These are phyloP conservation scores for Solanum medicagineum DNA, from an alignment of 257 asterid genomes.

Conservation along the genomic window DNA sequence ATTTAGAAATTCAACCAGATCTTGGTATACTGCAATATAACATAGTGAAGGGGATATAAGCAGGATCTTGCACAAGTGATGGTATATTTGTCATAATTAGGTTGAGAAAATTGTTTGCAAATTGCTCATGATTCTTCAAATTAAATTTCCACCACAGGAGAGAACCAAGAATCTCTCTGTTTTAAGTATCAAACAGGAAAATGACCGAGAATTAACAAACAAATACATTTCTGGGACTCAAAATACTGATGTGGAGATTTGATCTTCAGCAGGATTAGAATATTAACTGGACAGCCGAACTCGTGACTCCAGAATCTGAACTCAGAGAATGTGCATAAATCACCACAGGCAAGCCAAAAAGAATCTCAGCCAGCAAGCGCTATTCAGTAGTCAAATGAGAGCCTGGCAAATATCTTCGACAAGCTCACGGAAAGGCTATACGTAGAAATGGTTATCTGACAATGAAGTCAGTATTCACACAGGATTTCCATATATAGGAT, in stretches of 20 bases:
- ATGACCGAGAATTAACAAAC: not conserved
- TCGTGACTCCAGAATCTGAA: not conserved
- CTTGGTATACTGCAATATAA: not conserved
- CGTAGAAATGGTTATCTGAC: not conserved
- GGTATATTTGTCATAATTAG: not conserved
- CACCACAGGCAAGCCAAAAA: not conserved
- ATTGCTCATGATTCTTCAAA: not conserved
- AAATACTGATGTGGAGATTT: not conserved
- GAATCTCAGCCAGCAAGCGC: not conserved
- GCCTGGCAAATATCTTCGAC: not conserved
- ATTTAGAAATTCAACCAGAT: not conserved
- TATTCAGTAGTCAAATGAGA: not conserved
- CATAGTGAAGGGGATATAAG: not conserved
- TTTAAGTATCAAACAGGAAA: not conserved
- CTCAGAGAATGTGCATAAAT: not conserved
- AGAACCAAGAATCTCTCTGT: not conserved
- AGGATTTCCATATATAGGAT: not conserved
- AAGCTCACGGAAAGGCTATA: not conserved
- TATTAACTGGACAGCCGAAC: not conserved
- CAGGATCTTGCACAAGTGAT: not conserved
- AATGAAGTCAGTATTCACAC: not conserved
- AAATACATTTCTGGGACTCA: not conserved
- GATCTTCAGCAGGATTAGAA: not conserved
- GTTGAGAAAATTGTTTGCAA: not conserved
- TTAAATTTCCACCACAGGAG: not conserved